Percentiles rank a stretch among this genome's conserved stretches.
Evolutionary conservation across 768 basidiomycete genomes (phyloP).

Genomic region (Agaricus subrufescens): DNA sequence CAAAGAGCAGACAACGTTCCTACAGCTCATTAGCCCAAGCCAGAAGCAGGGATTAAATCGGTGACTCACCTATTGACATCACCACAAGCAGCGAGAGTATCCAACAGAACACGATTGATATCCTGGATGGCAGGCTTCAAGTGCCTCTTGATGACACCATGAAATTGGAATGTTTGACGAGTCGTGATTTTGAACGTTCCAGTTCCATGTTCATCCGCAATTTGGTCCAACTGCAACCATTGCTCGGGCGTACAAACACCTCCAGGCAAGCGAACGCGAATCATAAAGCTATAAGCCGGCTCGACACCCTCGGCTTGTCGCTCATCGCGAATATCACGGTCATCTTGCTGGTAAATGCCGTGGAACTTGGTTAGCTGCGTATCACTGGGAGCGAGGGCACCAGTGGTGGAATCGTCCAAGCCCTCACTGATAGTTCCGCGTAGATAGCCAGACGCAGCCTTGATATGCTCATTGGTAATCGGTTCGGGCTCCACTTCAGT

Average conservation of each 20-base stretch:
- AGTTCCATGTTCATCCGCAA: slow-evolving; percentile 92
- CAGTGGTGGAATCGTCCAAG: slow-evolving; percentile 78
- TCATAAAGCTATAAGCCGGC: slow-evolving; percentile 98
- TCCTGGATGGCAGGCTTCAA: slow-evolving; percentile 95
- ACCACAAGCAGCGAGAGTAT: slow-evolving; percentile 97
- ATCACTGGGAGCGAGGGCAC: slow-evolving; percentile 87
- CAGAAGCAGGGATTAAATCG: neutral
- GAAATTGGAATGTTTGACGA: slow-evolving; percentile 98
- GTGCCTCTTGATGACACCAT: slow-evolving; percentile 96
- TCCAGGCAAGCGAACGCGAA: slow-evolving; percentile 92
- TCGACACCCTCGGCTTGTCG: slow-evolving; percentile 89
- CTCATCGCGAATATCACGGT: slow-evolving; percentile 97
- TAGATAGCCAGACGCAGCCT: slow-evolving; percentile 89
- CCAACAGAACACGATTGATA: slow-evolving; percentile 86
- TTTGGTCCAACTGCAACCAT: slow-evolving; percentile 95
- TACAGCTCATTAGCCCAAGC: slow-evolving; percentile 23
- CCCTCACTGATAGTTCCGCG: slow-evolving; percentile 96
- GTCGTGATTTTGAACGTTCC: slow-evolving; percentile 98
- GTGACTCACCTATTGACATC: slow-evolving; percentile 83
- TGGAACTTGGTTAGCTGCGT: slow-evolving; percentile 98
- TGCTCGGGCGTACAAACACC: slow-evolving; percentile 90
- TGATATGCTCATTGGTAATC: slow-evolving; percentile 99
- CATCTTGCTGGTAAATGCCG: slow-evolving; percentile 95
- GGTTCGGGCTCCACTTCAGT: slow-evolving; percentile 92
- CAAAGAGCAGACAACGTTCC: slow-evolving; percentile 88